Percentiles rank a stretch among this genome's conserved stretches.
Conservation (phyloP, 768 basidiomycete species). For the Fomitopsis pulvina region DNA sequence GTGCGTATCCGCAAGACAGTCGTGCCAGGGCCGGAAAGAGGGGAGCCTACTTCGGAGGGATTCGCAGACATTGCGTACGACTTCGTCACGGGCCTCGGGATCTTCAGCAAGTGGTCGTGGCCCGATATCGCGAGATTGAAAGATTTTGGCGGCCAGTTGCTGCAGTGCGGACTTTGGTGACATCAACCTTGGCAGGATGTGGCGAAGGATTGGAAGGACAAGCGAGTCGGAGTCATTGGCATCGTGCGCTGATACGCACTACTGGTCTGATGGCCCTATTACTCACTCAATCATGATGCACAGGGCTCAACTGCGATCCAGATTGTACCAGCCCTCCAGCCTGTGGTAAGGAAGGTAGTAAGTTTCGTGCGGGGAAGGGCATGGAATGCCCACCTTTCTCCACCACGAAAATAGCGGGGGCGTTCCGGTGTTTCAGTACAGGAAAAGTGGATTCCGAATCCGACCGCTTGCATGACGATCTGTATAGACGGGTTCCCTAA, state of each 20-base stretch:
- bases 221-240: slow-evolving; percentile 52
- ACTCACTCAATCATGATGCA: background rate
- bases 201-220: slow-evolving; percentile 43
- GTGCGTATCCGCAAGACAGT: slow-evolving; percentile 33
- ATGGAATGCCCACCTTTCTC: slow-evolving; percentile 44
- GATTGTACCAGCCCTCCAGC: slow-evolving; percentile 51
- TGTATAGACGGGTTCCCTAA: slow-evolving; percentile 63
- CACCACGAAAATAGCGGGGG: slow-evolving; percentile 35
- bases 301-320: slow-evolving; percentile 62
- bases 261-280: background rate
- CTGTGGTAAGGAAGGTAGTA: slow-evolving; percentile 38
- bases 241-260: slow-evolving; percentile 33
- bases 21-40: background rate
- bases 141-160: slow-evolving; percentile 46
- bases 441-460: slow-evolving; percentile 47
- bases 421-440: slow-evolving; percentile 44
- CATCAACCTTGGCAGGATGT: slow-evolving; percentile 34
- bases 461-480: slow-evolving; percentile 50
- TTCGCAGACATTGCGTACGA: slow-evolving; percentile 51
- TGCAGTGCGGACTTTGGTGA: slow-evolving; percentile 58
- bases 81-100: slow-evolving; percentile 46
- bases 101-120: slow-evolving; percentile 56
- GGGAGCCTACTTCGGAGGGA: slow-evolving; percentile 16
- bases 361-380: slow-evolving; percentile 58
- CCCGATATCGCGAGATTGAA: slow-evolving; percentile 56